Evolutionary conservation across 108 stramenopile genomes (phyloP).

Genomic region (Stephanodiscus minutulus): DNA sequence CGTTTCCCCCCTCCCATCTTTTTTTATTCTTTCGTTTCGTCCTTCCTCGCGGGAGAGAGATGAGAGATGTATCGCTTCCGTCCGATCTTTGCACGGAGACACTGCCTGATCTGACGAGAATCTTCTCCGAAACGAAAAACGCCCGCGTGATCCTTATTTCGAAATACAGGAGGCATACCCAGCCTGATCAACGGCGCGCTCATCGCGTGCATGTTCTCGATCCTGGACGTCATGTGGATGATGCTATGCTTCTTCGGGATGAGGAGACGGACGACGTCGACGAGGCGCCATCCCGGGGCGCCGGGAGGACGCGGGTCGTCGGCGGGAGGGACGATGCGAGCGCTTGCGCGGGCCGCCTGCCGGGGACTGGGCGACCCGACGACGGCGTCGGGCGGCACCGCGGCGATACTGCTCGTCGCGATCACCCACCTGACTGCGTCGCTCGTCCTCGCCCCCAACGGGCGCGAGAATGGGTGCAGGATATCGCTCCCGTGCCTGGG

Average conservation of each 20-base stretch:
- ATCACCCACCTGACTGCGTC: conserved; percentile 35
- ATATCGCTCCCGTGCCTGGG: conserved; percentile 46
- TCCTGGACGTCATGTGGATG: conserved; percentile 85
- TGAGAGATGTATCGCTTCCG: too few species aligned
- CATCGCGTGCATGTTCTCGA: conserved; percentile 68
- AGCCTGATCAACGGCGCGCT: conserved; percentile 68
- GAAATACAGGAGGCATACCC: conserved; percentile 54
- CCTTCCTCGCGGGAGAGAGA: too few species aligned
- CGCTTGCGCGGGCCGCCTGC: neutral
- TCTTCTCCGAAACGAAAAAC: too few species aligned
- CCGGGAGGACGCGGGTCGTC: neutral
- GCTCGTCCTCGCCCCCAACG: conserved; percentile 42
- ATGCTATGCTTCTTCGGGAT: conserved; percentile 83
- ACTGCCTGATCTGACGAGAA: too few species aligned
- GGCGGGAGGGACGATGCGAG: neutral
- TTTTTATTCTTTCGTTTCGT: neutral
- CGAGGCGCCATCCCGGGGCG: conserved; percentile 15
- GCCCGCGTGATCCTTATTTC: too few species aligned
- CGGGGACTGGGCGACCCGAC: conserved; percentile 26
- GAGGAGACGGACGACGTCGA: conserved; percentile 64
- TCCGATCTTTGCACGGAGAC: too few species aligned
- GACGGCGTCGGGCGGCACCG: conserved; percentile 20
- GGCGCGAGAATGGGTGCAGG: conserved; percentile 38
- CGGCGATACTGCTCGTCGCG: conserved; percentile 28
- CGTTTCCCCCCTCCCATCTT: neutral